A percentile compares a stretch with the other conserved stretches of the same genome.
These are phyloP conservation scores for Scenedesmus sp. DNA, from an alignment of 163 green algal genomes.

Conservation along the genomic window DNA sequence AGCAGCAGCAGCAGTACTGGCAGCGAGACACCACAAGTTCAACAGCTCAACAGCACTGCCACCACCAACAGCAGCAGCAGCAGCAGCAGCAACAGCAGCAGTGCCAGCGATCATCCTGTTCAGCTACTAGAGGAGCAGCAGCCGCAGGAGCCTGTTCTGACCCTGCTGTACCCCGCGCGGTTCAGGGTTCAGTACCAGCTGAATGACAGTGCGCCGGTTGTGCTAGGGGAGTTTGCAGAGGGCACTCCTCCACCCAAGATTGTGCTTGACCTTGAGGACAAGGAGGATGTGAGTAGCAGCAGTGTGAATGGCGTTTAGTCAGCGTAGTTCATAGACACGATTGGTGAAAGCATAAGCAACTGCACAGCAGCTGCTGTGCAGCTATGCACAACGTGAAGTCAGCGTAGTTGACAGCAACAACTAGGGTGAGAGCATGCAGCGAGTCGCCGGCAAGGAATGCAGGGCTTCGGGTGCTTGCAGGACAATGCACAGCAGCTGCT, in stretches of 20 bases:
- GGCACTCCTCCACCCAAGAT: neutral
- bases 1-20: constrained; percentile 4
- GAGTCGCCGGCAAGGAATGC: too few relatives aligned
- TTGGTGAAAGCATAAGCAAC: neutral
- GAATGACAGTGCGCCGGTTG: constrained; percentile 16
- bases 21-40: neutral
- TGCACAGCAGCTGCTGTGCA: neutral
- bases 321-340: neutral
- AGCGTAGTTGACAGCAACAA: too few relatives aligned
- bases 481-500: neutral
- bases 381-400: too few relatives aligned
- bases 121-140: constrained; percentile 8
- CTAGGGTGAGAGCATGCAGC: too few relatives aligned
- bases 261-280: constrained; percentile 1
- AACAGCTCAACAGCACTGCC: neutral
- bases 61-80: neutral
- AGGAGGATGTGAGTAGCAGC: constrained; percentile 31
- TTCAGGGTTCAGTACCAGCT: constrained; percentile 39
- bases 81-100: constrained; percentile 14
- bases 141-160: constrained; percentile 3
- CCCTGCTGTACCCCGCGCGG: constrained; percentile 4
- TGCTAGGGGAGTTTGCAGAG: constrained; percentile 16
- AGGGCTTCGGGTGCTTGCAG: too few relatives aligned
- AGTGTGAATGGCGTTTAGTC: neutral
- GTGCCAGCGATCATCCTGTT: neutral